These are phyloP conservation scores for Pseudophaeomoniella oleicola DNA, from an alignment of 2,329 filamentous ascomycete species.

Conservation along the genomic window DNA sequence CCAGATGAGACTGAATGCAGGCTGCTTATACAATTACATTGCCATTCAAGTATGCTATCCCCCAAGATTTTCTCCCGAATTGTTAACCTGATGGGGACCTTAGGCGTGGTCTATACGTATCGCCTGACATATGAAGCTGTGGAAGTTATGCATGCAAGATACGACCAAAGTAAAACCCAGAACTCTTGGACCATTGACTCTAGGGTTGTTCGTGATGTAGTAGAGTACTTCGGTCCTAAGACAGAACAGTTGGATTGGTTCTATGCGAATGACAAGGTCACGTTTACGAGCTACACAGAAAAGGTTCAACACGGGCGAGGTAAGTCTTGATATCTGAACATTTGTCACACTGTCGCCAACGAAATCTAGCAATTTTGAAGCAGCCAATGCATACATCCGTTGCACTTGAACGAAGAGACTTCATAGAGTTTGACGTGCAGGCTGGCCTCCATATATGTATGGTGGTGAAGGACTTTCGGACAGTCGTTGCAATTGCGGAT, in stretches of 20 bases:
- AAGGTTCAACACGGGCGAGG: constrained; percentile 48
- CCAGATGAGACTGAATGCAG: constrained; percentile 43
- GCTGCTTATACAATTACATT: constrained; percentile 46
- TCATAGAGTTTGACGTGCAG: constrained; percentile 44
- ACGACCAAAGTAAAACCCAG: constrained; percentile 39
- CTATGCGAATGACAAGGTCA: constrained; percentile 40
- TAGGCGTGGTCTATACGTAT: constrained; percentile 50
- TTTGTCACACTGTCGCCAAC: constrained; percentile 5
- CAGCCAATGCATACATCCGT: constrained; percentile 52
- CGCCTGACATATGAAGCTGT: constrained; percentile 49
- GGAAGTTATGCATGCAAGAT: constrained; percentile 48
- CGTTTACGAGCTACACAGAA: constrained; percentile 53
- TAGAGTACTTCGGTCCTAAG: constrained; percentile 49
- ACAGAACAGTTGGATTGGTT: constrained; percentile 51
- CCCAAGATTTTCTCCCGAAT: not conserved
- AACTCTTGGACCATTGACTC: constrained; percentile 47
- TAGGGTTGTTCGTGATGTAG: constrained; percentile 42
- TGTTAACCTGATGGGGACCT: constrained; percentile 4
- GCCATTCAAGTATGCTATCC: constrained; percentile 35
- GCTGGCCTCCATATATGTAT: constrained; percentile 47
- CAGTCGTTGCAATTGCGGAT: constrained; percentile 48
- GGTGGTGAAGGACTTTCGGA: constrained; percentile 51
- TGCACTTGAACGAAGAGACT: constrained; percentile 45
- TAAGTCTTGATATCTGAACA: constrained; percentile 13
- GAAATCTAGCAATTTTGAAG: constrained; percentile 42